Conservation (phyloP, 2,329 filamentous ascomycete species). For the Cercospora sp. region DNA sequence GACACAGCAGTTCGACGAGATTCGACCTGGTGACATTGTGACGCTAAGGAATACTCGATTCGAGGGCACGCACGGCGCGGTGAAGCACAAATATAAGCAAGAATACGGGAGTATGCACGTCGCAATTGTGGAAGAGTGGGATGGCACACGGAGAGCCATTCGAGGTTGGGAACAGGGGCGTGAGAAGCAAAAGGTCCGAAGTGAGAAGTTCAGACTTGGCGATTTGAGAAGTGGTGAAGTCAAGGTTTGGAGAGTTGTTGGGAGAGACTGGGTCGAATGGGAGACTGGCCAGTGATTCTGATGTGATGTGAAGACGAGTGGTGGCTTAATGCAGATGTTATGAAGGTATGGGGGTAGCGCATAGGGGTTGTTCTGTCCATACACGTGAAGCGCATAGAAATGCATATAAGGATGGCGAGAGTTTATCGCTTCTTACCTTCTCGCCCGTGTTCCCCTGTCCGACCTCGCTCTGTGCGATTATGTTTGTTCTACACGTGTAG, state of each 20-base stretch:
- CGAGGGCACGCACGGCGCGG: slow-evolving; percentile 79
- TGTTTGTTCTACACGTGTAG: background rate
- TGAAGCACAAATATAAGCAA: slow-evolving; percentile 89
- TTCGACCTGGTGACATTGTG: slow-evolving; percentile 87
- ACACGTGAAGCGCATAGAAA: slow-evolving; percentile 12
- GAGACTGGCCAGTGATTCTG: slow-evolving; percentile 42
- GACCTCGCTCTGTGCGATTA: background rate
- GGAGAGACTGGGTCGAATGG: slow-evolving; percentile 90
- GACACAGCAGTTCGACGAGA: slow-evolving; percentile 87
- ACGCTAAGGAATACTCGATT: slow-evolving; percentile 91
- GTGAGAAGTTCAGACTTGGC: slow-evolving; percentile 90
- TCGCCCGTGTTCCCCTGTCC: background rate
- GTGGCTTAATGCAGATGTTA: slow-evolving; percentile 8
- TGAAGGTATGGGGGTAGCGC: background rate
- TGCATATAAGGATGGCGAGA: slow-evolving; percentile 2
- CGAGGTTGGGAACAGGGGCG: slow-evolving; percentile 92
- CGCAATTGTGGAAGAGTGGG: slow-evolving; percentile 90
- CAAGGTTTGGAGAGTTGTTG: slow-evolving; percentile 95
- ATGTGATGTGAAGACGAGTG: background rate
- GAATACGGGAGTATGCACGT: slow-evolving; percentile 79
- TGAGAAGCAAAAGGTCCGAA: slow-evolving; percentile 81
- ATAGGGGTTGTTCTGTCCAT: background rate
- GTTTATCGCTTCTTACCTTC: background rate
- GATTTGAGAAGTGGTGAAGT: slow-evolving; percentile 92
- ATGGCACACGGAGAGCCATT: slow-evolving; percentile 97